Conservation (phyloP, 1,284 basidiomycete species). For the Volvariella surrecta region DNA sequence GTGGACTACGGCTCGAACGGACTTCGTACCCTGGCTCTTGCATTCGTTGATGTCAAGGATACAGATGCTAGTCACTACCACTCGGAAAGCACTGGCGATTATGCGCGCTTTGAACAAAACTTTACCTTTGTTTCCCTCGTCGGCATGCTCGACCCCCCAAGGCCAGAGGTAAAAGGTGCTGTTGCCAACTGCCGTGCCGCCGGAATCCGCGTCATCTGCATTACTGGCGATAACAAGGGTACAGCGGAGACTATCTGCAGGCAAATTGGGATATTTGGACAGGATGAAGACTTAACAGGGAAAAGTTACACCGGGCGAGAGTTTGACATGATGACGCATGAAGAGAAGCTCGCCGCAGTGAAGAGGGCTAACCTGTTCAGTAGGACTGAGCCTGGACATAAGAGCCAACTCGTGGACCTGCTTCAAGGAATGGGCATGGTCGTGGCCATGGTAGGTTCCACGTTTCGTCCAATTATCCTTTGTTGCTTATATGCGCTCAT, state of each 20-base stretch:
- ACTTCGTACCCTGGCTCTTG: constrained; percentile 87
- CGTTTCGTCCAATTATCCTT: constrained; percentile 5
- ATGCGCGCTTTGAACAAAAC: constrained; percentile 82
- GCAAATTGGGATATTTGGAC: constrained; percentile 89
- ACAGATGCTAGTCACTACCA: constrained; percentile 75
- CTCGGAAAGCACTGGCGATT: constrained; percentile 72
- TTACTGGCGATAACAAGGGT: constrained; percentile 97
- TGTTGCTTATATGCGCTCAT: constrained; percentile 9
- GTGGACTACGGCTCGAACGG: constrained; percentile 74
- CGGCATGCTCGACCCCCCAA: constrained; percentile 97
- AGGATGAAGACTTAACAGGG: constrained; percentile 75
- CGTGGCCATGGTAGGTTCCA: constrained; percentile 84
- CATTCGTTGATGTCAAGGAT: constrained; percentile 77
- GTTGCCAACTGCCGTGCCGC: constrained; percentile 89
- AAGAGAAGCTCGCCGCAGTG: constrained; percentile 81
- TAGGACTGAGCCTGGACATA: constrained; percentile 93
- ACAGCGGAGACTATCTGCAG: constrained; percentile 97
- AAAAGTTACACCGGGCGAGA: constrained; percentile 95
- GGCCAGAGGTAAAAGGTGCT: constrained; percentile 85
- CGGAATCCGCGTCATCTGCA: constrained; percentile 94
- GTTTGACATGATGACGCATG: constrained; percentile 73
- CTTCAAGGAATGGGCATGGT: constrained; percentile 90
- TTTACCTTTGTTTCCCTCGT: constrained; percentile 93
- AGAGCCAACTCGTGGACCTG: constrained; percentile 91
- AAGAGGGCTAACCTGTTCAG: constrained; percentile 85